phyloP scores from a whole-genome alignment of 73 alveolate species.

The Paramecium primaurelia region DNA sequence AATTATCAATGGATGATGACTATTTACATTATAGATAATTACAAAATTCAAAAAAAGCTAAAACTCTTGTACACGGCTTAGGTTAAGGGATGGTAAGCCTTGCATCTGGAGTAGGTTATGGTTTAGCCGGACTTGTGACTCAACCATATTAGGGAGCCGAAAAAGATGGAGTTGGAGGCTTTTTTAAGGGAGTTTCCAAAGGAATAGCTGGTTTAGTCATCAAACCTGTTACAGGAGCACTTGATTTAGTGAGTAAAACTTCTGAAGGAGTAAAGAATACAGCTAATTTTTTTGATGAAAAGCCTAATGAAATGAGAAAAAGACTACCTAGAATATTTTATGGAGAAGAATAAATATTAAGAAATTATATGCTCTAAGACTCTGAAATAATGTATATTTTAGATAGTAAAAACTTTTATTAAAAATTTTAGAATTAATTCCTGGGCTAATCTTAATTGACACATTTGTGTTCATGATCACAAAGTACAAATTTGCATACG shows the following conservation, averaged over 20 bases:
- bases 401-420: not conserved
- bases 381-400: slow-evolving; percentile 37
- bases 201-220: slow-evolving; percentile 92
- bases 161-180: slow-evolving; percentile 86
- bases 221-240: slow-evolving; percentile 90
- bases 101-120: slow-evolving; percentile 76
- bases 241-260: slow-evolving; percentile 88
- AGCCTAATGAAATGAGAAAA: slow-evolving; percentile 74
- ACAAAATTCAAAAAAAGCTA: slow-evolving; percentile 92
- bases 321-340: slow-evolving; percentile 95
- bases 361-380: slow-evolving; percentile 29
- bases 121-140: slow-evolving; percentile 77
- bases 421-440: not conserved
- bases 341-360: not conserved
- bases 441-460: not conserved
- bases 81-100: slow-evolving; percentile 87
- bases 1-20: slow-evolving; percentile 88
- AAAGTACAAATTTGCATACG: slow-evolving; percentile 1
- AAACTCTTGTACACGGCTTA: slow-evolving; percentile 95
- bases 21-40: slow-evolving; percentile 78
- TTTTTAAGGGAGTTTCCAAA: slow-evolving; percentile 89
- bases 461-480: not conserved
- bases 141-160: slow-evolving; percentile 90
- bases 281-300: slow-evolving; percentile 72
- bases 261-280: slow-evolving; percentile 94